A percentile compares a stretch with the other conserved stretches of the same genome.
Evolutionary conservation across 768 basidiomycete genomes (phyloP).

Genomic region (Cantharellus anzutake): DNA sequence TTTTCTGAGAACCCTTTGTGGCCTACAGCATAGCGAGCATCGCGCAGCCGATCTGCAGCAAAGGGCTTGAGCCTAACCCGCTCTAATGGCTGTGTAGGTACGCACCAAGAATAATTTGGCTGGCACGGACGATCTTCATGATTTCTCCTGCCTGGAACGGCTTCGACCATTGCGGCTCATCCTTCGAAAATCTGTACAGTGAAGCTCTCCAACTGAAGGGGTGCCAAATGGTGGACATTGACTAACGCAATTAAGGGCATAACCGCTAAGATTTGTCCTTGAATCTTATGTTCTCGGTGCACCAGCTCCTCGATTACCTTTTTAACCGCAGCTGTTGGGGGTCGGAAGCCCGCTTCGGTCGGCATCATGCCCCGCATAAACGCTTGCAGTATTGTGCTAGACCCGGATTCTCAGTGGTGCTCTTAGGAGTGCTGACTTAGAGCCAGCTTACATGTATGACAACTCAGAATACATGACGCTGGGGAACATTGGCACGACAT

Average conservation of each 20-base stretch:
- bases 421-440: neutral
- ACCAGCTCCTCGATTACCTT: conserved; percentile 12
- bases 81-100: neutral
- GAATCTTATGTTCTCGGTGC: conserved; percentile 13
- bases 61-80: neutral
- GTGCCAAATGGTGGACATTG: neutral
- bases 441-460: neutral
- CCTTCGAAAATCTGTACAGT: conserved; percentile 12
- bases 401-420: conserved; percentile 4
- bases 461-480: neutral
- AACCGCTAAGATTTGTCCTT: conserved; percentile 12
- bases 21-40: neutral
- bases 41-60: neutral
- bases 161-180: conserved; percentile 11
- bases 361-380: conserved; percentile 8
- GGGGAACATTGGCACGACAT: neutral
- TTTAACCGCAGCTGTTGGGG: conserved; percentile 6
- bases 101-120: conserved; percentile 13
- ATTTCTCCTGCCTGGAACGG: conserved; percentile 11
- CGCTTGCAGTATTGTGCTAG: conserved; percentile 13
- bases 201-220: neutral
- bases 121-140: conserved; percentile 9
- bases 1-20: neutral
- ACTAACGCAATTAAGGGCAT: conserved; percentile 13
- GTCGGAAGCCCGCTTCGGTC: conserved; percentile 7